These are phyloP conservation scores for Neurospora sp. DNA, from an alignment of 495 filamentous ascomycete species.

Conservation along the genomic window DNA sequence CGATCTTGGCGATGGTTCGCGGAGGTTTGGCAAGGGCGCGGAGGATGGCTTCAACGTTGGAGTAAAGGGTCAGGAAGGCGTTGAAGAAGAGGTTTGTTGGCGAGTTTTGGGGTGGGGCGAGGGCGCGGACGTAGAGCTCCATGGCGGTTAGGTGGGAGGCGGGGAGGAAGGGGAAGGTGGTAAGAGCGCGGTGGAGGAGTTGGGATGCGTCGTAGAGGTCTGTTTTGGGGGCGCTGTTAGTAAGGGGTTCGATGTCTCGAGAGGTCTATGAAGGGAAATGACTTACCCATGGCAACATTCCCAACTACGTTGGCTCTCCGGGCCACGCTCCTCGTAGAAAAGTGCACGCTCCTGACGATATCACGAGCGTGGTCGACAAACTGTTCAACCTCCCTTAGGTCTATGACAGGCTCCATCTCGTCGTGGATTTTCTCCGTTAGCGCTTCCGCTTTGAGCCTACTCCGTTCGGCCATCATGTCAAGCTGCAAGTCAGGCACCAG, in stretches of 20 bases:
- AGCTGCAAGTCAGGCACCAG: conserved; percentile 89
- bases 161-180: conserved; percentile 59
- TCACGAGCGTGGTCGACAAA: conserved; percentile 85
- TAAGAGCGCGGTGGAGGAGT: conserved; percentile 46
- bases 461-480: conserved; percentile 81
- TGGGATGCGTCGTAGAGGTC: conserved; percentile 61
- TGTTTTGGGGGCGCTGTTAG: conserved; percentile 22
- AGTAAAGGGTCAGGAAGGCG: conserved; percentile 61
- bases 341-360: conserved; percentile 72
- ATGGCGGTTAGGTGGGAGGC: conserved; percentile 58
- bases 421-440: conserved; percentile 77
- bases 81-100: conserved; percentile 66
- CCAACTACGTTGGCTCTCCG: conserved; percentile 53
- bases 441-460: conserved; percentile 71
- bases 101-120: conserved; percentile 60
- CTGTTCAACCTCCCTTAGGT: conserved; percentile 84
- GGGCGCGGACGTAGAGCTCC: conserved; percentile 54
- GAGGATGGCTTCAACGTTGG: conserved; percentile 71
- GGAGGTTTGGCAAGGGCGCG: conserved; percentile 72
- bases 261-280: not conserved
- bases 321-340: conserved; percentile 68
- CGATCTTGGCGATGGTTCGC: conserved; percentile 62
- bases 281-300: conserved; percentile 45
- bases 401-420: conserved; percentile 74
- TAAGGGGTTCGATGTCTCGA: conserved; percentile 6